Evolutionary conservation across 1,284 basidiomycete genomes (phyloP), one percentile per base, ranked within the genome.

Genomic region (Inonotus obliquus): DNA sequence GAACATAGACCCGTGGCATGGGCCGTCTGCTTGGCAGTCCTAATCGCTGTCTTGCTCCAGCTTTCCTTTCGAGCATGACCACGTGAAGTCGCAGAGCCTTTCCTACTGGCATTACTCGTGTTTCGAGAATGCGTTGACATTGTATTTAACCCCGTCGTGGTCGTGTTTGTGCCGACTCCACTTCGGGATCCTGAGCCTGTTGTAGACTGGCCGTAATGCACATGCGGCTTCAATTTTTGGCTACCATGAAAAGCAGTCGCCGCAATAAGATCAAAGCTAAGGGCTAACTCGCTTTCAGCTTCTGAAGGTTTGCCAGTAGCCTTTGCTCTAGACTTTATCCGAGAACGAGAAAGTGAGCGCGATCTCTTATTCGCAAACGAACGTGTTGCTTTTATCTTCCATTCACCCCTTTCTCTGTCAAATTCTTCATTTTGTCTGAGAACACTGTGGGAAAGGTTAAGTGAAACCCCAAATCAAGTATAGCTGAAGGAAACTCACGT

Each of bases 301-400:
- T 41, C 48, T 13, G 53, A 60, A 51, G 27, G 14, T 35, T 57
- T 56, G 27, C 39, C n/a, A 27, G 73, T 74, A 57, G 70, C 76
- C 59, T 76, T 72, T n/a, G 76, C 78, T 21, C 83, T 73, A 4
- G 86, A 86, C 69, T 85, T 88, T 17, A 87, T 76, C 9, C 87
- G 80, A 9, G 81, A 75, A 1, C 86, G 81, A 10, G 86, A 87
- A 23, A 88, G 67, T 27, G 77, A 82, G 35, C 88, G 80, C 6
- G 82, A 78, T 10, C 77, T 79, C 65, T 80, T 83, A 69, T 89
- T 89, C 57, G 83, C 82, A 64, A 89, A 81, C 0, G 88, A 89
- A 37, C 74, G 75, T 0, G 76, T 74, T 0, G 89, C 89, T 65
- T 86, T 79, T 5, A 72, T 68, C 67, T 85, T 82, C 89, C 89